Evolutionary conservation across 169 alveolate species (phyloP), one percentile per base, ranked within the genome.

Genomic region (Plasmodium berghei): DNA sequence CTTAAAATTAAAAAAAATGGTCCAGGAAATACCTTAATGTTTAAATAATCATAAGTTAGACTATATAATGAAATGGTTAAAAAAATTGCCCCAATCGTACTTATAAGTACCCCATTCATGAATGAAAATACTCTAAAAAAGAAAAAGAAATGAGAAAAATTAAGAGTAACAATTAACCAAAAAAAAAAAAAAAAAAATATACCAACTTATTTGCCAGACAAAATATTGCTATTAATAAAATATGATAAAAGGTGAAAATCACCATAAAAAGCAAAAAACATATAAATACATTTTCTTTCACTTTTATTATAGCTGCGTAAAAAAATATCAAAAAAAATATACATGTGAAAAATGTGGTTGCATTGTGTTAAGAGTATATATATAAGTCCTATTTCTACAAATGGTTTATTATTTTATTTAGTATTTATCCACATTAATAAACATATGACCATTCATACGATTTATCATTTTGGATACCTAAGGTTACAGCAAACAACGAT

Each of bases 41-140:
- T 40, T 42, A 74, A 56, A 20, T 74, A 34, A 6, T 0, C 12
- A 6, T 61, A 66, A 54, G 63, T 20, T 14, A 61, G 56, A 34
- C 88, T 54, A 10, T 74, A 74, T 22, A 66, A 18, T 40, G 45
- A 74, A 62, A 42, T 28, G 62, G 46, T 58, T n/a, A 74, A 63
- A 34, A 48, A 24, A 20, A 62, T 28, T 16, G 88, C 45, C 34
- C 88, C 88, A 12, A 66, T 55, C 16, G 28, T 48, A 69, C 88
- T 74, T 20, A 74, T 40, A 5, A 69, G 26, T 42, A 66, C n/a
- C 16, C 75, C 74, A 46, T 74, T 73, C 45, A 61, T 16, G 24
- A 74, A 74, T 14, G 88, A 45, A 63, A 74, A 74, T 34, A 62
- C 88, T 69, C 88, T 74, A 24, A 70, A 54, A 10, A 14, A 24